Conservation (phyloP, 441 rosid genomes). For the Capsella rubella region DNA sequence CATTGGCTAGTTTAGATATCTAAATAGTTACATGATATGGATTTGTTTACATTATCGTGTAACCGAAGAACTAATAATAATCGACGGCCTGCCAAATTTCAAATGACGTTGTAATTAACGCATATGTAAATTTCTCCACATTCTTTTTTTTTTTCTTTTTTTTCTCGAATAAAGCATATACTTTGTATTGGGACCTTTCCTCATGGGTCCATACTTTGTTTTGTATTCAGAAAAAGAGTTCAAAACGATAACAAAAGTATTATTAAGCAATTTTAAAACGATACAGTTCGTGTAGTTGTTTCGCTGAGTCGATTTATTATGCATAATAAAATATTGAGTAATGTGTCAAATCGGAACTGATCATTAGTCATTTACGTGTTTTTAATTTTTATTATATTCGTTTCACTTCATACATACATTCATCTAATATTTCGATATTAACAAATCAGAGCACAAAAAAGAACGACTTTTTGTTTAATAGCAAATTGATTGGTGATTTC, state of each 20-base stretch:
- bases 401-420: neutral
- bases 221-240: constrained; percentile 9
- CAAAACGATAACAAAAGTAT: constrained; percentile 30
- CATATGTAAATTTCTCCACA: neutral
- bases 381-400: constrained; percentile 1
- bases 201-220: constrained; percentile 35
- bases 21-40: constrained; percentile 5
- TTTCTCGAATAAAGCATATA: constrained; percentile 33
- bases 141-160: neutral
- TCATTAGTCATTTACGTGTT: neutral
- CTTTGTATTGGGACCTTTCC: constrained; percentile 44
- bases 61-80: constrained; percentile 31
- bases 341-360: constrained; percentile 19
- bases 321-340: neutral
- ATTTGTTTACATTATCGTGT: constrained; percentile 42
- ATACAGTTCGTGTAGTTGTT: constrained; percentile 22
- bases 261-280: constrained; percentile 6
- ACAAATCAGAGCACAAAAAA: neutral
- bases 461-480: neutral
- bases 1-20: neutral
- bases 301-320: constrained; percentile 13
- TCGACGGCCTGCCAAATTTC: constrained; percentile 29
- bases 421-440: neutral
- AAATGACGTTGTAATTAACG: constrained; percentile 36
- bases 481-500: neutral